Conservation (phyloP, 441 rosid species). For the Populus hybrid region DNA sequence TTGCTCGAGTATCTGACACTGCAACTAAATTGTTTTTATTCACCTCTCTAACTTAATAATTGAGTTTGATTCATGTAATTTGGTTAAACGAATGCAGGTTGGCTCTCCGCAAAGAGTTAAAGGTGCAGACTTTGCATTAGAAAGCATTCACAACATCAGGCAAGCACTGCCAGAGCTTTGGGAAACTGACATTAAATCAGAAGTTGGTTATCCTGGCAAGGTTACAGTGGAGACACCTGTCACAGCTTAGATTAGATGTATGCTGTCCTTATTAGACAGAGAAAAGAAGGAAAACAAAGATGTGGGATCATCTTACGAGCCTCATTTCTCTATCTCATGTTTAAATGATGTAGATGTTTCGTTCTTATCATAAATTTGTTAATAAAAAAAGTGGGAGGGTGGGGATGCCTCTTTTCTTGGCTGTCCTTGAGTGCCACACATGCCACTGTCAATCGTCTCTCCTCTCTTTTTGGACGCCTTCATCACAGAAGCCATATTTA, state of each 20-base stretch:
- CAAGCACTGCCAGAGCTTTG: constrained; percentile 87
- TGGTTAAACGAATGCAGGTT: constrained; percentile 40
- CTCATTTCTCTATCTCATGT: constrained; percentile 19
- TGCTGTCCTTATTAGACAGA: neutral
- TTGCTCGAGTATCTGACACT: neutral
- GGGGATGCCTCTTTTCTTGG: neutral
- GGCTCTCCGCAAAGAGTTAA: constrained; percentile 71
- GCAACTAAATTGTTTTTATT: too few relatives aligned
- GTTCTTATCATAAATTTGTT: constrained; percentile 20
- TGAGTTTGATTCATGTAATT: neutral
- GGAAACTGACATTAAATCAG: constrained; percentile 60
- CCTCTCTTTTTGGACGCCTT: neutral
- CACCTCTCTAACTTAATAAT: neutral
- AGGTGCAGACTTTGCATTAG: constrained; percentile 90
- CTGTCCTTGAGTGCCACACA: neutral
- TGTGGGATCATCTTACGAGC: constrained; percentile 20
- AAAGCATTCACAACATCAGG: constrained; percentile 85
- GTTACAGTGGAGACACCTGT: constrained; percentile 80
- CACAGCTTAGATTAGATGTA: constrained; percentile 52
- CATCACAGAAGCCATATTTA: constrained; percentile 27
- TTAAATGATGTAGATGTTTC: constrained; percentile 37
- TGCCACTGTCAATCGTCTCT: constrained; percentile 1
- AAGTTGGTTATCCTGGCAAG: constrained; percentile 51
- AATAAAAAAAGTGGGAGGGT: neutral
- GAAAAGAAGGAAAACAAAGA: neutral